Evolutionary conservation across 768 basidiomycete genomes (phyloP).

Genomic region (Exsudoporus frostii): DNA sequence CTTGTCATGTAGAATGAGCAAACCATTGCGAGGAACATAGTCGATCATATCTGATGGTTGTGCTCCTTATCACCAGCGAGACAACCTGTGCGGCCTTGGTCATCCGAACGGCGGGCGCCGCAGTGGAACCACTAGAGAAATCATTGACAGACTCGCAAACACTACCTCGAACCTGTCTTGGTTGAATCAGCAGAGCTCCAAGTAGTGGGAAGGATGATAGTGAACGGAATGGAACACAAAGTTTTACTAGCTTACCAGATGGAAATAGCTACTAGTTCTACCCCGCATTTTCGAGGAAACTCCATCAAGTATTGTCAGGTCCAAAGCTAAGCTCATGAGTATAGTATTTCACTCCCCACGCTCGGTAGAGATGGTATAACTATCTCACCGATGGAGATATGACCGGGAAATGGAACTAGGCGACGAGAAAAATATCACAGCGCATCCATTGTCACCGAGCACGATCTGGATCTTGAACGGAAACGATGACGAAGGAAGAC

Average conservation of each 20-base stretch:
- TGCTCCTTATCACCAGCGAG: not conserved
- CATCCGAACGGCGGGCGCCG: not conserved
- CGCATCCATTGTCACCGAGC: not conserved
- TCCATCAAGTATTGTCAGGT: constrained; percentile 3
- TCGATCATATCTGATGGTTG: not conserved
- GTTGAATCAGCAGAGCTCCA: not conserved
- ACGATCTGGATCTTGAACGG: not conserved
- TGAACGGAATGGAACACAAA: not conserved
- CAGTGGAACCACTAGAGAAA: not conserved
- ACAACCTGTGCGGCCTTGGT: not conserved
- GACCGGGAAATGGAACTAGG: not conserved
- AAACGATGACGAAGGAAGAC: not conserved
- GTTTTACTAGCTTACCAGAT: not conserved
- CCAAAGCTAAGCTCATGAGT: not conserved
- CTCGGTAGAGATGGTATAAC: not conserved
- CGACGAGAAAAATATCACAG: not conserved
- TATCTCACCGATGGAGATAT: not conserved
- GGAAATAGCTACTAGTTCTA: constrained; percentile 1
- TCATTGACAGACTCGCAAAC: not conserved
- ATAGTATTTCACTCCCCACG: not conserved
- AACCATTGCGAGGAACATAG: not conserved
- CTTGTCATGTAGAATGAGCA: not conserved
- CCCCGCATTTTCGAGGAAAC: not conserved
- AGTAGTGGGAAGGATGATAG: not conserved
- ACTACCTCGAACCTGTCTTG: not conserved